These are phyloP conservation scores for Retiboletus fuscus DNA, from an alignment of 1,284 basidiomycete species.

Conservation along the genomic window DNA sequence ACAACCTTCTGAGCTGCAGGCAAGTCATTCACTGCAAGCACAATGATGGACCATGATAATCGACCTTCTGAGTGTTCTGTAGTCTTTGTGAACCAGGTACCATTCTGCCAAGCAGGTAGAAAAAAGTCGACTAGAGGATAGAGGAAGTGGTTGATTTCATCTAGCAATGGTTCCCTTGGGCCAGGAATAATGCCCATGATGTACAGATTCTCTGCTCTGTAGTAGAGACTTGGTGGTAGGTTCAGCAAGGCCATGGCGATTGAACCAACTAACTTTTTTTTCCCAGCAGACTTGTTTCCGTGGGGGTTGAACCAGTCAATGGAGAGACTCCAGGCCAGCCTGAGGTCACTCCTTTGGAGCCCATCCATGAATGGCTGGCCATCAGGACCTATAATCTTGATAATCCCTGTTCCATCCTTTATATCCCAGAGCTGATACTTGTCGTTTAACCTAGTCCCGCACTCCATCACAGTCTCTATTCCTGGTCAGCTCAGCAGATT, in stretches of 20 bases:
- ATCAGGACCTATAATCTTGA: neutral
- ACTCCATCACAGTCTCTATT: neutral
- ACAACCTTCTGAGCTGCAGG: neutral
- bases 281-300: neutral
- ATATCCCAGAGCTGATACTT: neutral
- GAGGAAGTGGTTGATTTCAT: neutral
- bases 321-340: constrained; percentile 31
- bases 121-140: neutral
- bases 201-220: neutral
- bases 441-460: neutral
- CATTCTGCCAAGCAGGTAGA: neutral
- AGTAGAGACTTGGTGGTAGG: neutral
- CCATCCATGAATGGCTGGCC: constrained; percentile 1
- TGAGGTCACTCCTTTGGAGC: neutral
- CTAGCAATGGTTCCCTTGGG: neutral
- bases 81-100: neutral
- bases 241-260: neutral
- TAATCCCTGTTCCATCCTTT: neutral
- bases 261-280: neutral
- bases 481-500: neutral
- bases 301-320: neutral
- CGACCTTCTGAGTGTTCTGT: neutral
- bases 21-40: neutral
- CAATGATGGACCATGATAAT: neutral
- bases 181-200: neutral